phyloP scores from a whole-genome alignment of 345 rosid species.

The Salix arbutifolia region DNA sequence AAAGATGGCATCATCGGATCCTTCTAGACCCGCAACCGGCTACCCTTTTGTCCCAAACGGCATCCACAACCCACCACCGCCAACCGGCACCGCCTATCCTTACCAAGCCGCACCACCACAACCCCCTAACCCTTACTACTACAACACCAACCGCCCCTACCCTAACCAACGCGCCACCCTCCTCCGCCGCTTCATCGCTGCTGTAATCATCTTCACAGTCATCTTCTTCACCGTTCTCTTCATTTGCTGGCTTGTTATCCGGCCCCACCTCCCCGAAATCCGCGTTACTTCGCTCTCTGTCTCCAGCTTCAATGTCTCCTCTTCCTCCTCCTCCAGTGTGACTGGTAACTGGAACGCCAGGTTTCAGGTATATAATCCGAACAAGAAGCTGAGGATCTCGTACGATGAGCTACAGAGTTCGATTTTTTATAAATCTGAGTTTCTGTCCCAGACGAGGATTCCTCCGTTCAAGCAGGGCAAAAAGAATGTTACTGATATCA shows the following conservation, averaged over 20 bases:
- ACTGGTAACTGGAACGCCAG: constrained; percentile 54
- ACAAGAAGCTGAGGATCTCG: constrained; percentile 55
- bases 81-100: not conserved
- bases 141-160: constrained; percentile 23
- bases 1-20: not conserved
- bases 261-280: constrained; percentile 62
- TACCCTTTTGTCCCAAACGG: constrained; percentile 6
- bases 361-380: constrained; percentile 56
- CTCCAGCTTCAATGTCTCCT: constrained; percentile 49
- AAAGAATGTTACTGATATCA: constrained; percentile 32
- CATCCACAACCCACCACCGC: not conserved
- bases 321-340: constrained; percentile 34
- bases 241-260: constrained; percentile 63
- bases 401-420: constrained; percentile 27
- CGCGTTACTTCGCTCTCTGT: constrained; percentile 46
- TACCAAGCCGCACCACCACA: constrained; percentile 21
- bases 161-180: constrained; percentile 40
- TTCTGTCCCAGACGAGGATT: constrained; percentile 42
- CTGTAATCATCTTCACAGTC: constrained; percentile 28
- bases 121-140: constrained; percentile 23
- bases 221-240: constrained; percentile 45
- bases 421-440: constrained; percentile 22
- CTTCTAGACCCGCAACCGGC: constrained; percentile 20
- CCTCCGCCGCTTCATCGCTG: constrained; percentile 46
- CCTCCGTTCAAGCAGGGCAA: constrained; percentile 59